phyloP scores from a whole-genome alignment of 495 filamentous ascomycete genomes.

The Penicillium goetzii region DNA sequence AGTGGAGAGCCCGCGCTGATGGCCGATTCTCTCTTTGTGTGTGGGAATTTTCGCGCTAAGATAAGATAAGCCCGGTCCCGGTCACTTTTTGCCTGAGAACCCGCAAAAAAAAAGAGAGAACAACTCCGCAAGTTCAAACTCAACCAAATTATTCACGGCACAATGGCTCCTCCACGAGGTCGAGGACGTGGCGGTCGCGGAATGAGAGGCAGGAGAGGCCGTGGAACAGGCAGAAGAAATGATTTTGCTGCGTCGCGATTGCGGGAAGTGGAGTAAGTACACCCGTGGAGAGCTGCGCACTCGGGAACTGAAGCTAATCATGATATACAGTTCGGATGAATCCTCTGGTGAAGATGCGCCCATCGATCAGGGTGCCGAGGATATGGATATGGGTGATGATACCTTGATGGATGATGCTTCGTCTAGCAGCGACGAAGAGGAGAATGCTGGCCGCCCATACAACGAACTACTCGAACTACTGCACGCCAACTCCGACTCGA shows the following conservation, averaged over 20 bases:
- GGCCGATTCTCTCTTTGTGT: conserved; percentile 52
- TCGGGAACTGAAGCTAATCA: conserved; percentile 21
- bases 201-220: conserved; percentile 31
- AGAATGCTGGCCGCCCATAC: conserved; percentile 56
- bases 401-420: conserved; percentile 38
- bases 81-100: conserved; percentile 3
- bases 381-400: conserved; percentile 31
- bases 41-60: conserved; percentile 58
- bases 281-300: conserved; percentile 6
- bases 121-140: conserved; percentile 6
- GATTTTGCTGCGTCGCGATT: conserved; percentile 46
- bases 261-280: conserved; percentile 45
- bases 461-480: conserved; percentile 69
- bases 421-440: conserved; percentile 50
- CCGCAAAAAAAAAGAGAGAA: conserved; percentile 14
- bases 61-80: conserved; percentile 52
- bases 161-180: conserved; percentile 34
- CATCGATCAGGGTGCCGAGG: conserved; percentile 27
- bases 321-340: conserved; percentile 34
- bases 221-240: conserved; percentile 29
- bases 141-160: not conserved
- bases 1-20: conserved; percentile 33
- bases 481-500: conserved; percentile 48
- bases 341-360: conserved; percentile 37
- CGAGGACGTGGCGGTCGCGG: conserved; percentile 25